Evolutionary conservation across 2,329 filamentous ascomycete species (phyloP).

Genomic region (Pseudogymnoascus sp.): DNA sequence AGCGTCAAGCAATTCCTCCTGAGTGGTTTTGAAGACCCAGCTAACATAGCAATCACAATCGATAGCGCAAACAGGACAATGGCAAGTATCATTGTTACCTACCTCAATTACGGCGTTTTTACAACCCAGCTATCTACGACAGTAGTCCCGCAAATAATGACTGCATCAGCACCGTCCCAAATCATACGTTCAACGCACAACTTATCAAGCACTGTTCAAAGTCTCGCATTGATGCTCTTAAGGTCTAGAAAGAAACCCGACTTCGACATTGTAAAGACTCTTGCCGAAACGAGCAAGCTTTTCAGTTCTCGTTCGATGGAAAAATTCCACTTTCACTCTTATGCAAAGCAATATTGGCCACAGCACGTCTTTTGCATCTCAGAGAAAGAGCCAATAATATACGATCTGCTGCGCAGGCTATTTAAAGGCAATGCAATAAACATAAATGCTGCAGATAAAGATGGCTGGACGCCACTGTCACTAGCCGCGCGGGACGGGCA

Average conservation of each 20-base stretch:
- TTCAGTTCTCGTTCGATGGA: constrained; percentile 9
- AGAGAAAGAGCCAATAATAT: background rate
- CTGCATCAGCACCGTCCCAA: constrained; percentile 16
- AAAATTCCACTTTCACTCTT: constrained; percentile 12
- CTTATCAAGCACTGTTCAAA: constrained; percentile 13
- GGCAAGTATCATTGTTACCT: constrained; percentile 24
- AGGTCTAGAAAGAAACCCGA: constrained; percentile 7
- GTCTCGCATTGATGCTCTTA: constrained; percentile 15
- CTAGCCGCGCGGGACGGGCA: constrained; percentile 7
- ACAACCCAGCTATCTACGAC: constrained; percentile 15
- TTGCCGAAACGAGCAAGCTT: constrained; percentile 9
- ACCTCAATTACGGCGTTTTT: constrained; percentile 25
- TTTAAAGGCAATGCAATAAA: constrained; percentile 9
- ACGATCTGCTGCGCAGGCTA: background rate
- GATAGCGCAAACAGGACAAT: constrained; percentile 17
- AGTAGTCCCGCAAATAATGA: constrained; percentile 18
- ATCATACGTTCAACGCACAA: constrained; percentile 19
- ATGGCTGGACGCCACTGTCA: background rate
- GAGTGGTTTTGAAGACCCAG: constrained; percentile 15
- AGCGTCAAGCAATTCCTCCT: constrained; percentile 30
- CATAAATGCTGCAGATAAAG: constrained; percentile 8
- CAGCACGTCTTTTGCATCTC: background rate
- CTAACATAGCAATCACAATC: constrained; percentile 13
- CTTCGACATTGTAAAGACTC: constrained; percentile 10
- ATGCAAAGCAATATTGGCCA: constrained; percentile 10